Evolutionary conservation across 2,329 filamentous ascomycete species (phyloP).

Genomic region (Lasiodiplodia theobromae): DNA sequence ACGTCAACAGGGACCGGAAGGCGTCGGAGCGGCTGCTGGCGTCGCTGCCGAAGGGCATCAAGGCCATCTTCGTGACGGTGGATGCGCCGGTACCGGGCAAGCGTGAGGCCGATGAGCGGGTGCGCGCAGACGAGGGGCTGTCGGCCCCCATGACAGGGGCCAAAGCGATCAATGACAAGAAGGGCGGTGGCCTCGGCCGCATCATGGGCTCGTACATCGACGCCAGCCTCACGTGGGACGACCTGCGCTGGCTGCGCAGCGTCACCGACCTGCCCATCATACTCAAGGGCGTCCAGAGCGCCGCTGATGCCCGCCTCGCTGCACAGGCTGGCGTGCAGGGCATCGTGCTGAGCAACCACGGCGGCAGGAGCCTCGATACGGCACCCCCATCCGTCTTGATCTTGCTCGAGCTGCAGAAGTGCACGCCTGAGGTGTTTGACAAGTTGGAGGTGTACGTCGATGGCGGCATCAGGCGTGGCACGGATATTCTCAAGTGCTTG

Average conservation of each 20-base stretch:
- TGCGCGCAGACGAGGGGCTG: slow-evolving; percentile 53
- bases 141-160: slow-evolving; percentile 60
- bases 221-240: slow-evolving; percentile 57
- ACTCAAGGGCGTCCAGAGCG: slow-evolving; percentile 52
- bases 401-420: slow-evolving; percentile 47
- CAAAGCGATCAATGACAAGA: slow-evolving; percentile 58
- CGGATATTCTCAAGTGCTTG: slow-evolving; percentile 49
- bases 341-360: slow-evolving; percentile 60
- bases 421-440: slow-evolving; percentile 45
- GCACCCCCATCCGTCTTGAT: slow-evolving; percentile 47
- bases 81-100: slow-evolving; percentile 66
- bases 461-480: slow-evolving; percentile 47
- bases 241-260: slow-evolving; percentile 50
- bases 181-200: slow-evolving; percentile 64
- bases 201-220: slow-evolving; percentile 67
- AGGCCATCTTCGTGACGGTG: slow-evolving; percentile 65
- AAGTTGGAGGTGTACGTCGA: slow-evolving; percentile 48
- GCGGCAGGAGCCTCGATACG: slow-evolving; percentile 59
- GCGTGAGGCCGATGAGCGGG: slow-evolving; percentile 56
- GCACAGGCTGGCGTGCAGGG: slow-evolving; percentile 53
- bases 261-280: slow-evolving; percentile 45
- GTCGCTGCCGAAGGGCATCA: slow-evolving; percentile 56
- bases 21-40: slow-evolving; percentile 60
- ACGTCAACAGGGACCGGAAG: slow-evolving; percentile 63
- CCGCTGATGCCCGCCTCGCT: slow-evolving; percentile 52